Conservation (phyloP, 176 grass and related monocot genomes). For the barley (Hordeum vulgare) region DNA sequence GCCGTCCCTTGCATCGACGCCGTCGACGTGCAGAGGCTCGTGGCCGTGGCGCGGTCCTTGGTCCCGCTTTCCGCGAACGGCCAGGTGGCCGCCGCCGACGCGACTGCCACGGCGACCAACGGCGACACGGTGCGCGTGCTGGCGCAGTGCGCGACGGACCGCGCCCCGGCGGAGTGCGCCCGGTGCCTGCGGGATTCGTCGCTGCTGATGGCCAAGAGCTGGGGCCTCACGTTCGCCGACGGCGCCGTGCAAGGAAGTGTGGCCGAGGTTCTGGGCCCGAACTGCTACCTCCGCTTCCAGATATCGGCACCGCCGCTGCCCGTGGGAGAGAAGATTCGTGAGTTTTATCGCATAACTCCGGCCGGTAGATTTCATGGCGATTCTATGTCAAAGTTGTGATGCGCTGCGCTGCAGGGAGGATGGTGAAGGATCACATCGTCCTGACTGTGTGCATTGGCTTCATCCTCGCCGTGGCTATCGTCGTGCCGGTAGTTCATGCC, state of each 20-base stretch:
- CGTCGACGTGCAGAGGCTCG: background rate
- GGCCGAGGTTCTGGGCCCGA: background rate
- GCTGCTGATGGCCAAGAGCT: background rate
- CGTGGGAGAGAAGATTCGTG: constrained; percentile 31
- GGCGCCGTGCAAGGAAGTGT: background rate
- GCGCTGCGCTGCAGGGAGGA: too few relatives aligned
- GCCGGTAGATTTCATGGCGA: too few relatives aligned
- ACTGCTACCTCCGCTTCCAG: background rate
- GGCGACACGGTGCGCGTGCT: background rate
- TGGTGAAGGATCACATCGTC: too few relatives aligned
- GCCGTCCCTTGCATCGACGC: background rate
- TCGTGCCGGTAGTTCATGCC: too few relatives aligned
- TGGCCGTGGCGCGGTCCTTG: background rate
- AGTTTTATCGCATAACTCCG: background rate
- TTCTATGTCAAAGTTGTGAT: too few relatives aligned
- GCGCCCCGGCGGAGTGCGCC: background rate
- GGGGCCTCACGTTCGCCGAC: background rate
- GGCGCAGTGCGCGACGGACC: background rate
- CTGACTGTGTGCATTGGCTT: too few relatives aligned
- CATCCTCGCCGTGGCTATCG: too few relatives aligned
- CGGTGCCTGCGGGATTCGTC: background rate
- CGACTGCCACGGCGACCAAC: background rate
- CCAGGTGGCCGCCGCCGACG: background rate
- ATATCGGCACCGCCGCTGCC: background rate
- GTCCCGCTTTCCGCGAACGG: background rate